A percentile compares a stretch with the other conserved stretches of the same genome.
These are phyloP conservation scores for Filobasidium wieringae DNA, from an alignment of 768 basidiomycete species.

Conservation along the genomic window DNA sequence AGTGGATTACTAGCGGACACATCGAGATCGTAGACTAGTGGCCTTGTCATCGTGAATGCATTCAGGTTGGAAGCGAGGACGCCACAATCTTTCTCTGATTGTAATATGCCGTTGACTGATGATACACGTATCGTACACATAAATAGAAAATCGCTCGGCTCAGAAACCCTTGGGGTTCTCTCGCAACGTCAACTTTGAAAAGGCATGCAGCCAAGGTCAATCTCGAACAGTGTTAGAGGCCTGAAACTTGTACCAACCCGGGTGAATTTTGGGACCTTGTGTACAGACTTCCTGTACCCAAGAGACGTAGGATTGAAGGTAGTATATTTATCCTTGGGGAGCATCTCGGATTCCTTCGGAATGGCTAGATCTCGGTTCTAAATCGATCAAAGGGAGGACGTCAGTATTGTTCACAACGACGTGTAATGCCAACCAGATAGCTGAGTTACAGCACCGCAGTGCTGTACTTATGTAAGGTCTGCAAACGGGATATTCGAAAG, in stretches of 20 bases:
- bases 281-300: constrained; percentile 86
- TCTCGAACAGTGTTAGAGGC: constrained; percentile 31
- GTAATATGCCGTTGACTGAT: not conserved
- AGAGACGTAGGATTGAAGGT: constrained; percentile 57
- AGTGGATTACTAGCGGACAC: not conserved
- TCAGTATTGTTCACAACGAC: not conserved
- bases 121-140: not conserved
- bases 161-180: constrained; percentile 89
- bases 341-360: constrained; percentile 89
- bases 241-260: constrained; percentile 48
- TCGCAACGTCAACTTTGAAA: constrained; percentile 56
- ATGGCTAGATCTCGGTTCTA: constrained; percentile 65
- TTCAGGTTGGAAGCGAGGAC: too few species aligned
- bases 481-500: too few species aligned
- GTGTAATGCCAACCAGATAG: too few species aligned
- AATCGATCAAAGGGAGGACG: not conserved
- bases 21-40: not conserved
- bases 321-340: constrained; percentile 73
- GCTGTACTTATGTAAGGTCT: too few species aligned
- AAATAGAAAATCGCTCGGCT: not conserved
- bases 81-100: too few species aligned
- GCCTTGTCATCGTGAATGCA: too few species aligned
- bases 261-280: constrained; percentile 97
- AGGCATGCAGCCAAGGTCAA: not conserved
- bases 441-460: too few species aligned